A percentile compares a stretch with the other conserved stretches of the same genome.
These are phyloP conservation scores for Diaporthe eres DNA, from an alignment of 2,329 filamentous ascomycete genomes.

Conservation along the genomic window DNA sequence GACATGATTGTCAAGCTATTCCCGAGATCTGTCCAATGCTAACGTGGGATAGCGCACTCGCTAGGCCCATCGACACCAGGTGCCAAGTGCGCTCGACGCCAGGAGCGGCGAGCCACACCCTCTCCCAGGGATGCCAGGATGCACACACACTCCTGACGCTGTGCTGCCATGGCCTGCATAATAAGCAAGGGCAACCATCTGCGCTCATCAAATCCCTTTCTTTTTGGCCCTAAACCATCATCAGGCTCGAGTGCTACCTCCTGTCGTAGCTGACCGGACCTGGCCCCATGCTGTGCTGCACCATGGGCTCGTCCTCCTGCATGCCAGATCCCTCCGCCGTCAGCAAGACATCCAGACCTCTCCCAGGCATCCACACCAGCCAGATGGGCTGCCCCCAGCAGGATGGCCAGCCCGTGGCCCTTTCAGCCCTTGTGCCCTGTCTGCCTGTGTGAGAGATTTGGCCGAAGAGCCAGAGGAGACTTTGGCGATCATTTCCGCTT, in stretches of 20 bases:
- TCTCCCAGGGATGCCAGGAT: not conserved
- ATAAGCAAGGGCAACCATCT: slow-evolving; percentile 35
- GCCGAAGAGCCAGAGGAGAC: slow-evolving; percentile 15
- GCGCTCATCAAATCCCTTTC: slow-evolving; percentile 28
- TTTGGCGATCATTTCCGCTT: slow-evolving; percentile 32
- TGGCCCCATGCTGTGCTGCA: slow-evolving; percentile 10
- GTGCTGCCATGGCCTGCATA: slow-evolving; percentile 26
- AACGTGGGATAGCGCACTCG: slow-evolving; percentile 32
- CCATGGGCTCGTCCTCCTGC: slow-evolving; percentile 24
- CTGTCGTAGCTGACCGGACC: slow-evolving; percentile 25
- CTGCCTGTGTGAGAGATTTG: slow-evolving; percentile 9
- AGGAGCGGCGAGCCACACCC: slow-evolving; percentile 26
- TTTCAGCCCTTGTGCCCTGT: slow-evolving; percentile 3
- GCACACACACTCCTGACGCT: slow-evolving; percentile 5
- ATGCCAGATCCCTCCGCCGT: slow-evolving; percentile 32
- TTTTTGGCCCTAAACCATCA: slow-evolving; percentile 31
- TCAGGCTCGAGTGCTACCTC: slow-evolving; percentile 29
- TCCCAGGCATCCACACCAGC: not conserved
- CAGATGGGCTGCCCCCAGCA: not conserved
- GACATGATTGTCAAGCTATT: slow-evolving; percentile 24
- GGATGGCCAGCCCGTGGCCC: slow-evolving; percentile 2
- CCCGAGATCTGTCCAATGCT: slow-evolving; percentile 32
- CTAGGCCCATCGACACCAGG: slow-evolving; percentile 35
- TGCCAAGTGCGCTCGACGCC: slow-evolving; percentile 15
- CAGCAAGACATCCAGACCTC: slow-evolving; percentile 11